A percentile compares a stretch with the other conserved stretches of the same genome.
phyloP scores from a whole-genome alignment of 164 flowering plant species.

The Vitis riparia region DNA sequence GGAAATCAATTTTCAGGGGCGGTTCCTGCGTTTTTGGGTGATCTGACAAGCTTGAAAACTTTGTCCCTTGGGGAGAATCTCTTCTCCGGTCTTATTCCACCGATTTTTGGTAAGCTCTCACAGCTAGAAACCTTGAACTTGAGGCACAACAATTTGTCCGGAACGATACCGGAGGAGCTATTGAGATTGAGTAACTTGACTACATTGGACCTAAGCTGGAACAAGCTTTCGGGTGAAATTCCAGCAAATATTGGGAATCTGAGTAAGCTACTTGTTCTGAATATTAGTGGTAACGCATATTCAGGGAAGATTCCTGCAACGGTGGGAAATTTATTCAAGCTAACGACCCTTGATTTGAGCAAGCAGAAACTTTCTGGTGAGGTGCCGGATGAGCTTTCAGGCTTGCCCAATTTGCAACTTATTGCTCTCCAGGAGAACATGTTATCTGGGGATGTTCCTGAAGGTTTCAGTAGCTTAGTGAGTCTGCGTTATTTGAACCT shows the following conservation, averaged over 20 bases:
- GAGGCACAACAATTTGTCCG: conserved; percentile 37
- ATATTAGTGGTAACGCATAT: conserved; percentile 50
- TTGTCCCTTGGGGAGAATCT: conserved; percentile 41
- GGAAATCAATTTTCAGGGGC: conserved; percentile 44
- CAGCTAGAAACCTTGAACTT: conserved; percentile 33
- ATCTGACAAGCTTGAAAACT: conserved; percentile 29
- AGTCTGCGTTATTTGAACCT: conserved; percentile 50
- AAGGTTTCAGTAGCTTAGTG: conserved; percentile 60
- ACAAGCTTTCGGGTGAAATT: conserved; percentile 41
- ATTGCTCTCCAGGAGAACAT: conserved; percentile 54
- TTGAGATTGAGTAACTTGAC: conserved; percentile 44
- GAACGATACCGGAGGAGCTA: conserved; percentile 33
- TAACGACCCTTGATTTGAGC: conserved; percentile 54
- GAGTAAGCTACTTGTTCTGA: conserved; percentile 33
- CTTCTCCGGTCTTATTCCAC: conserved; percentile 43
- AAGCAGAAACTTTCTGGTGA: conserved; percentile 52
- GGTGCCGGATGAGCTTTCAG: conserved; percentile 50
- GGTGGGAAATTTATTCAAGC: conserved; percentile 42
- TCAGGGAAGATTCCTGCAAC: conserved; percentile 48
- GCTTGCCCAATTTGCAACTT: conserved; percentile 56
- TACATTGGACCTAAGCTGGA: conserved; percentile 42
- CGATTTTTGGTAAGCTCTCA: conserved; percentile 25
- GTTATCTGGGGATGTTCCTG: conserved; percentile 56
- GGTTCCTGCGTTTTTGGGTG: conserved; percentile 37
- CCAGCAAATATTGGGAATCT: conserved; percentile 41